A percentile compares a stretch with the other conserved stretches of the same genome.
Conservation (phyloP, 495 filamentous ascomycete genomes). For the Aspergillus cristatus region DNA sequence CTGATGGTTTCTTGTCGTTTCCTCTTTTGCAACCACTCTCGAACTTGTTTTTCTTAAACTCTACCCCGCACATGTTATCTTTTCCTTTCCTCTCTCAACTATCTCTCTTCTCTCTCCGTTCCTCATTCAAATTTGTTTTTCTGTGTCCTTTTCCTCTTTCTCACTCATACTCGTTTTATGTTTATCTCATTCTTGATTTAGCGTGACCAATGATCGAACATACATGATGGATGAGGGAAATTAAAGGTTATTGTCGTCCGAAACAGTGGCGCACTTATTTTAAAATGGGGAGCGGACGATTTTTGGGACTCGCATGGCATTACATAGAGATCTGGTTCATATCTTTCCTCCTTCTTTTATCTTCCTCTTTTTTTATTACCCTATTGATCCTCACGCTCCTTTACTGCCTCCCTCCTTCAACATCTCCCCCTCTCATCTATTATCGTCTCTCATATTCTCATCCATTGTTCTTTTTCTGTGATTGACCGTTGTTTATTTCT, state of each 20-base stretch:
- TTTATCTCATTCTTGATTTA: constrained; percentile 40
- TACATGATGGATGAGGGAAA: constrained; percentile 38
- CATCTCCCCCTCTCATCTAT: constrained; percentile 8
- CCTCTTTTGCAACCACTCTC: constrained; percentile 14
- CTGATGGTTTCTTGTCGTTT: constrained; percentile 13
- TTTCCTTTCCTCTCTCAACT: constrained; percentile 4
- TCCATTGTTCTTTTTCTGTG: constrained; percentile 2
- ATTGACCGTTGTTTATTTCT: not conserved
- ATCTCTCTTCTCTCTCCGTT: constrained; percentile 11
- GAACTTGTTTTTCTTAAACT: not conserved
- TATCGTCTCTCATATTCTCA: constrained; percentile 5
- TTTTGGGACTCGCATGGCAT: constrained; percentile 40
- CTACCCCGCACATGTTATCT: not conserved
- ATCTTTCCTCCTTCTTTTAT: constrained; percentile 22
- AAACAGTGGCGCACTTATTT: constrained; percentile 36
- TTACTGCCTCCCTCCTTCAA: constrained; percentile 5
- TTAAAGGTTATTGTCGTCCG: constrained; percentile 27
- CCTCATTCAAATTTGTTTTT: constrained; percentile 1
- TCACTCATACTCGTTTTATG: constrained; percentile 2
- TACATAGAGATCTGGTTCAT: constrained; percentile 39
- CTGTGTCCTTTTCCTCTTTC: not conserved
- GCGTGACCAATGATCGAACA: constrained; percentile 43
- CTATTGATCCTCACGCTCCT: constrained; percentile 10
- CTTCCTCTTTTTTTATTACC: constrained; percentile 5
- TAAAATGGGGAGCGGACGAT: constrained; percentile 37